Evolutionary conservation across 2,329 filamentous ascomycete genomes (phyloP).

Genomic region (Fusarium humuli): DNA sequence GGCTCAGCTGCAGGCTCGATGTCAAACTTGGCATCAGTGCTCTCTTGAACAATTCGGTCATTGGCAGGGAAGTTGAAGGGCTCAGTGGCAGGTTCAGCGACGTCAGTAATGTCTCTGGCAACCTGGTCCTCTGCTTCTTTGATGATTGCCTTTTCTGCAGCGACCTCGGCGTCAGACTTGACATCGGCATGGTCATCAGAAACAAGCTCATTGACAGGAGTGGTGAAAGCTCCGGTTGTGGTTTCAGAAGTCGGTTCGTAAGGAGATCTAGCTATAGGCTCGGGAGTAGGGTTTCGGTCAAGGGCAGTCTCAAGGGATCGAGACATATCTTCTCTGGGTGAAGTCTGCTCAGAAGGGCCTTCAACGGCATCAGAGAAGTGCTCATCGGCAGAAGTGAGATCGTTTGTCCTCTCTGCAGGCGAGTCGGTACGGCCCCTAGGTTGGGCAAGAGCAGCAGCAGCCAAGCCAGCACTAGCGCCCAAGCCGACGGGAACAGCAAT

Average conservation of each 20-base stretch:
- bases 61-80: background rate
- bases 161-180: background rate
- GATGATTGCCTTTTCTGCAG: background rate
- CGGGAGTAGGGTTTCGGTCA: background rate
- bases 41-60: background rate
- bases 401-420: slow-evolving; percentile 45
- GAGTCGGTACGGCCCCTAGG: slow-evolving; percentile 21
- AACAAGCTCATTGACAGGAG: slow-evolving; percentile 8
- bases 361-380: slow-evolving; percentile 53
- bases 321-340: slow-evolving; percentile 16
- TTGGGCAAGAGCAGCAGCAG: slow-evolving; percentile 45
- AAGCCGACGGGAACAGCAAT: slow-evolving; percentile 38
- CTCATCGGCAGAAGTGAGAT: slow-evolving; percentile 52
- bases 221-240: background rate
- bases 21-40: background rate
- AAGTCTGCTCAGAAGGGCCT: slow-evolving; percentile 36
- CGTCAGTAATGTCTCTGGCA: background rate
- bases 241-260: slow-evolving; percentile 2
- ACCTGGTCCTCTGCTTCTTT: background rate
- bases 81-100: background rate
- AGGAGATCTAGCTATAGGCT: background rate
- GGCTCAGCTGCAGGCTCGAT: background rate
- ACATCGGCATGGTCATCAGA: background rate
- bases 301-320: background rate
- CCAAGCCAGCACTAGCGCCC: slow-evolving; percentile 39